Conservation (phyloP, 768 basidiomycete species). For the Mycena venus region DNA sequence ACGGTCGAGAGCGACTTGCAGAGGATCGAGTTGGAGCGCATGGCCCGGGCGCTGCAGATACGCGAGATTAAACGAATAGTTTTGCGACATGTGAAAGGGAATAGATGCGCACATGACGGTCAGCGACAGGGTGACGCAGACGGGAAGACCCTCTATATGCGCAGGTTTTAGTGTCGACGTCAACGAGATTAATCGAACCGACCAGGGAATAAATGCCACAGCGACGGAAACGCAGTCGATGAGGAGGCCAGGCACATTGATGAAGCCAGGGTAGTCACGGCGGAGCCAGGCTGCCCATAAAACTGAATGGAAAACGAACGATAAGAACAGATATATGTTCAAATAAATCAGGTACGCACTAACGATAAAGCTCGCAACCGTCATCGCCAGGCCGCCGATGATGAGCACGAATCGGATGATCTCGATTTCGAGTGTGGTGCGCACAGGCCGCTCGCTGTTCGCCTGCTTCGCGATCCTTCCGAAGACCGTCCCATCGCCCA, state of each 20-base stretch:
- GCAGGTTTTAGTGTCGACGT: constrained; percentile 46
- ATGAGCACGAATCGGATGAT: constrained; percentile 68
- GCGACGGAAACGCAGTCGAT: constrained; percentile 71
- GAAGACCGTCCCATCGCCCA: constrained; percentile 65
- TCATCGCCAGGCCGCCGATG: constrained; percentile 60
- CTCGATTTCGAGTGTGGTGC: constrained; percentile 67
- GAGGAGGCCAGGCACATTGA: constrained; percentile 63
- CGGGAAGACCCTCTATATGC: constrained; percentile 64
- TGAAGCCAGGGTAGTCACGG: constrained; percentile 56
- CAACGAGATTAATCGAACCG: neutral
- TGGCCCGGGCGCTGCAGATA: constrained; percentile 50
- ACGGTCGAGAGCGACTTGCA: constrained; percentile 73
- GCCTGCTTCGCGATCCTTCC: constrained; percentile 57
- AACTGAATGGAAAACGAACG: constrained; percentile 26
- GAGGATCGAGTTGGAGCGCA: constrained; percentile 66
- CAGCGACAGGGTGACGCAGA: constrained; percentile 70
- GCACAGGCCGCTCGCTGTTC: constrained; percentile 46
- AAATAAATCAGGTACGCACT: constrained; percentile 58
- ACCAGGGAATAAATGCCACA: constrained; percentile 45
- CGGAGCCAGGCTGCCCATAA: constrained; percentile 54
- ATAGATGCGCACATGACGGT: constrained; percentile 40
- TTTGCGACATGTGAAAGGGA: neutral
- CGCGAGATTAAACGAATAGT: neutral
- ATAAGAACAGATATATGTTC: neutral
- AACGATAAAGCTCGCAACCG: constrained; percentile 61